Percentiles rank a stretch among this genome's conserved stretches.
Conservation (phyloP, 345 rosid genomes). For the Hypericum androsaemum region DNA sequence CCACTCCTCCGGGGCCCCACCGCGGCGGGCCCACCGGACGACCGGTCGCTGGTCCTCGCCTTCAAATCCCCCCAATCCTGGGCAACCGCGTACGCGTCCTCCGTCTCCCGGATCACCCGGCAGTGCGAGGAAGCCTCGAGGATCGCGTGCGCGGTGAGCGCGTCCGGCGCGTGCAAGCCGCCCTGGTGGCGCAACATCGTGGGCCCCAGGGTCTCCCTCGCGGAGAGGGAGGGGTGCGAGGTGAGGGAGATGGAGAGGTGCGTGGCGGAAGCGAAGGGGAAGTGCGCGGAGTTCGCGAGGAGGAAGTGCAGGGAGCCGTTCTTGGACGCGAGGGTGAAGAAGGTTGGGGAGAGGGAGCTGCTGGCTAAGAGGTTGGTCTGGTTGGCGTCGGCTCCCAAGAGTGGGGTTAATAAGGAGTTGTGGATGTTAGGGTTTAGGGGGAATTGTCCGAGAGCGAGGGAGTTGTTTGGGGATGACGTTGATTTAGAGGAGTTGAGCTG, state of each 20-base stretch:
- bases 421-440: too few species aligned
- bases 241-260: slow-evolving; percentile 63
- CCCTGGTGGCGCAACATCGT: slow-evolving; percentile 61
- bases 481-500: too few species aligned
- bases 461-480: too few species aligned
- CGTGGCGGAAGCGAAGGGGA: slow-evolving; percentile 45
- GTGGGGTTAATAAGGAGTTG: not conserved
- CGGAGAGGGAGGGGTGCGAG: slow-evolving; percentile 64
- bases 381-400: slow-evolving; percentile 36
- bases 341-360: slow-evolving; percentile 15
- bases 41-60: slow-evolving; percentile 50
- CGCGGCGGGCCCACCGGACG: slow-evolving; percentile 29
- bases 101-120: slow-evolving; percentile 32
- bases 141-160: slow-evolving; percentile 75
- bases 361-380: slow-evolving; percentile 29
- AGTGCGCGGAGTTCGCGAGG: slow-evolving; percentile 55
- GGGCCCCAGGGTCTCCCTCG: slow-evolving; percentile 16
- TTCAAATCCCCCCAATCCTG: slow-evolving; percentile 55
- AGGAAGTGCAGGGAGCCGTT: slow-evolving; percentile 46
- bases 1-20: slow-evolving; percentile 69
- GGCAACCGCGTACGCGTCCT: slow-evolving; percentile 41
- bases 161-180: slow-evolving; percentile 62
- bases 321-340: slow-evolving; percentile 59
- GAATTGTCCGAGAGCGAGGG: too few species aligned
- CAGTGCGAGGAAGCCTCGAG: slow-evolving; percentile 78